phyloP scores from a whole-genome alignment of 2,329 filamentous ascomycete species.

The Hymenoscyphus infarciens region DNA sequence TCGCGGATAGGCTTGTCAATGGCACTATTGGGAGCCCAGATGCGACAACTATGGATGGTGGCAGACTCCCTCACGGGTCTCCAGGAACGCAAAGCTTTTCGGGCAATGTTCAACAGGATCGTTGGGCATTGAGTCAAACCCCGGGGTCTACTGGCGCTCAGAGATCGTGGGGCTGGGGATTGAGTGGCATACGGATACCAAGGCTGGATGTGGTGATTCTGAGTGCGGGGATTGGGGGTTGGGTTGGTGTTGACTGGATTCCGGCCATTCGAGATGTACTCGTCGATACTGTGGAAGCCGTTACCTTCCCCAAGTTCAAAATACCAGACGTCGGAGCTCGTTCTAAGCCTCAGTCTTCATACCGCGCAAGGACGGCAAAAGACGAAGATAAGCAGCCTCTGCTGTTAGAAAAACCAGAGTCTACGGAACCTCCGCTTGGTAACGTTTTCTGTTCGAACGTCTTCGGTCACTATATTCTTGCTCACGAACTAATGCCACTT shows the following conservation, averaged over 20 bases:
- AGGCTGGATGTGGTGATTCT: slow-evolving; percentile 76
- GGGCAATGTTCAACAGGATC: slow-evolving; percentile 29
- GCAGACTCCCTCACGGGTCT: slow-evolving; percentile 32
- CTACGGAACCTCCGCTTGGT: slow-evolving; percentile 60
- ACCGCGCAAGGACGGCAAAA: slow-evolving; percentile 1
- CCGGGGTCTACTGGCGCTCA: slow-evolving; percentile 46
- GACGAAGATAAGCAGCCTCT: slow-evolving; percentile 31
- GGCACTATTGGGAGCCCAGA: slow-evolving; percentile 34
- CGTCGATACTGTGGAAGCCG: slow-evolving; percentile 61
- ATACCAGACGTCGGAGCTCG: slow-evolving; percentile 52
- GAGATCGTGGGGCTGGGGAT: slow-evolving; percentile 40
- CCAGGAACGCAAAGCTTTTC: slow-evolving; percentile 32
- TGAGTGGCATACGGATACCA: slow-evolving; percentile 51
- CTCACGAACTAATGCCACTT: slow-evolving; percentile 74
- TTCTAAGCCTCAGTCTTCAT: slow-evolving; percentile 48
- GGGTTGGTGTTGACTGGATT: slow-evolving; percentile 72
- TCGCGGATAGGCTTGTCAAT: slow-evolving; percentile 33
- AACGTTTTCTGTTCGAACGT: slow-evolving; percentile 88
- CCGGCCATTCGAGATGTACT: slow-evolving; percentile 49
- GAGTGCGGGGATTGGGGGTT: slow-evolving; percentile 87
- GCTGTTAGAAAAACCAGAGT: slow-evolving; percentile 17
- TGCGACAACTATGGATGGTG: slow-evolving; percentile 33
- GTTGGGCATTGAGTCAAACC: slow-evolving; percentile 43
- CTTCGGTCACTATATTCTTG: slow-evolving; percentile 91
- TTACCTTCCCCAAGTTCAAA: slow-evolving; percentile 80